phyloP scores from a whole-genome alignment of 2,329 filamentous ascomycete genomes.

The Colletotrichum eremochloae region DNA sequence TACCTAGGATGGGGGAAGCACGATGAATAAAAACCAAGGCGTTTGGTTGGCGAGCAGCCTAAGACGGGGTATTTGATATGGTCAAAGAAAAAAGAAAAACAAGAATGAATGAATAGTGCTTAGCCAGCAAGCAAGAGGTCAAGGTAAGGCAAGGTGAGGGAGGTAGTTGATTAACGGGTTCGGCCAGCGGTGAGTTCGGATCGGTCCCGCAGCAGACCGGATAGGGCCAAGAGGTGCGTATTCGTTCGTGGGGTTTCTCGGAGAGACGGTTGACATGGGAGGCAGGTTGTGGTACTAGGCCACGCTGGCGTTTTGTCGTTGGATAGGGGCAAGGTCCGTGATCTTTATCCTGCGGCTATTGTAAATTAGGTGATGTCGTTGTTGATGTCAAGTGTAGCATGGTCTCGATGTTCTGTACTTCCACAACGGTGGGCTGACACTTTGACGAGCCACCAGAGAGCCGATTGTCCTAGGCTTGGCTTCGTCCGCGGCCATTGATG shows the following conservation, averaged over 20 bases:
- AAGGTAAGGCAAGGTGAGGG: neutral
- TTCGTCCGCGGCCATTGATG: slow-evolving; percentile 3
- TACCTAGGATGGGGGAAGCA: slow-evolving; percentile 14
- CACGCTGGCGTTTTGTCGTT: neutral
- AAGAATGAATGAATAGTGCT: neutral
- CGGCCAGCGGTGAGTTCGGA: slow-evolving; percentile 38
- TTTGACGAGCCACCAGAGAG: neutral
- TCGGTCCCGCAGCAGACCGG: slow-evolving; percentile 23
- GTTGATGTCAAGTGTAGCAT: neutral
- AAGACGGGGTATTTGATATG: neutral
- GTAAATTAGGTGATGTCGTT: neutral
- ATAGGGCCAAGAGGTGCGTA: neutral
- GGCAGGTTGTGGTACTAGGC: neutral
- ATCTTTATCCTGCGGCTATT: neutral
- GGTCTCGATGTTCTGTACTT: too few species aligned
- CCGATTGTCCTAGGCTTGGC: neutral
- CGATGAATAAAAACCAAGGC: slow-evolving; percentile 1
- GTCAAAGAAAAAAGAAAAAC: too few species aligned
- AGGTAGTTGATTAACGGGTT: slow-evolving; percentile 15
- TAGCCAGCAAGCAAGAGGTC: neutral
- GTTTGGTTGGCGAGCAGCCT: neutral
- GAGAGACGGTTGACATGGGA: neutral
- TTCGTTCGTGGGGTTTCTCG: neutral
- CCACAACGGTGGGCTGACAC: slow-evolving; percentile 1
- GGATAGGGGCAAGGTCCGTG: neutral